phyloP scores from a whole-genome alignment of 2,329 filamentous ascomycete genomes.

The Nigrospora sphaerica region DNA sequence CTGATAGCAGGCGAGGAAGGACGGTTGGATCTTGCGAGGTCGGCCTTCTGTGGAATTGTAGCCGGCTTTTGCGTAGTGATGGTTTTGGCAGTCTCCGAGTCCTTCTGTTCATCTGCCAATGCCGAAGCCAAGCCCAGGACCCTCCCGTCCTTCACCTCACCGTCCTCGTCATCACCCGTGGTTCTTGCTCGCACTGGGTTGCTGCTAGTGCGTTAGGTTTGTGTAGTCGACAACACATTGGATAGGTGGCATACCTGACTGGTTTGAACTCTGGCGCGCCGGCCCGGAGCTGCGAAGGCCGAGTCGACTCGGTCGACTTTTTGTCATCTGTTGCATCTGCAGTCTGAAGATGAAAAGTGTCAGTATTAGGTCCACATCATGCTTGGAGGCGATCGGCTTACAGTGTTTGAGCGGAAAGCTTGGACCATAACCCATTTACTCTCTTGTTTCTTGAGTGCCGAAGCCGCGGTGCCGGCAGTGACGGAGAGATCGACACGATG shows the following conservation, averaged over 20 bases:
- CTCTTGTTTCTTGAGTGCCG: slow-evolving; percentile 60
- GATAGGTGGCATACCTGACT: slow-evolving; percentile 20
- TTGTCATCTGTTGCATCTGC: slow-evolving; percentile 28
- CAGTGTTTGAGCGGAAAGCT: slow-evolving; percentile 60
- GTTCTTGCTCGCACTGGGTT: slow-evolving; percentile 11
- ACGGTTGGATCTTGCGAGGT: slow-evolving; percentile 9
- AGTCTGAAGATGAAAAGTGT: slow-evolving; percentile 25
- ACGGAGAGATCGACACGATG: slow-evolving; percentile 68
- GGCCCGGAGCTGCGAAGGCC: slow-evolving; percentile 42
- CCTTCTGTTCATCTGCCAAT: slow-evolving; percentile 10
- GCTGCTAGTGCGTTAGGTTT: background rate
- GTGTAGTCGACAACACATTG: background rate
- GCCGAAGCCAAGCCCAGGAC: slow-evolving; percentile 1
- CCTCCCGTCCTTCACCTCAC: slow-evolving; percentile 61
- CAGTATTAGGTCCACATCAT: slow-evolving; percentile 6
- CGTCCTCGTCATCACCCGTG: slow-evolving; percentile 57
- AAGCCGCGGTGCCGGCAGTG: slow-evolving; percentile 64
- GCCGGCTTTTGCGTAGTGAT: slow-evolving; percentile 8
- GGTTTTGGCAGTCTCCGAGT: slow-evolving; percentile 8
- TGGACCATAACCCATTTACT: slow-evolving; percentile 68
- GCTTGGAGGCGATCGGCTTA: slow-evolving; percentile 35
- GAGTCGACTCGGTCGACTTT: slow-evolving; percentile 25
- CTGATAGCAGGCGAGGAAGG: slow-evolving; percentile 9
- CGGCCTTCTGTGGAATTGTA: slow-evolving; percentile 12
- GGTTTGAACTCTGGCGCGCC: slow-evolving; percentile 61